These are phyloP conservation scores for Adansonia digitata DNA, from an alignment of 345 rosid genomes.

Conservation along the genomic window DNA sequence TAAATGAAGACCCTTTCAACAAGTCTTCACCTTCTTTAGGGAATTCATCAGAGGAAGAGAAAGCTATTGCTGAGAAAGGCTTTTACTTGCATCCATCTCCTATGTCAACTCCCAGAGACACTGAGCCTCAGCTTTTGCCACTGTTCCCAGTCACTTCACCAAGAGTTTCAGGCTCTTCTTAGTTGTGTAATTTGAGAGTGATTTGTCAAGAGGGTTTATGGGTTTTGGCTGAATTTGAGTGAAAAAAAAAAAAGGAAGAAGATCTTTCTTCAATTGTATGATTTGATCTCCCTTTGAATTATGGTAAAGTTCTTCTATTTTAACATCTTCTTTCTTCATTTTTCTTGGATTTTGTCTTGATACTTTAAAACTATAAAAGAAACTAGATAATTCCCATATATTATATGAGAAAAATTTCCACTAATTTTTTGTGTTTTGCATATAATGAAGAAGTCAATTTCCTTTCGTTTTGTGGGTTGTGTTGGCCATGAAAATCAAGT, in stretches of 20 bases:
- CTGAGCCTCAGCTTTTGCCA: slow-evolving; percentile 88
- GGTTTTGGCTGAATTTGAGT: slow-evolving; percentile 23
- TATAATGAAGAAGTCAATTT: background rate
- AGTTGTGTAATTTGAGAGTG: slow-evolving; percentile 11
- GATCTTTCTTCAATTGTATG: slow-evolving; percentile 41
- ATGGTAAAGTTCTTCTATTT: slow-evolving; percentile 28
- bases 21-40: slow-evolving; percentile 56
- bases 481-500: background rate
- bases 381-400: background rate
- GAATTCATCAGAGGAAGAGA: slow-evolving; percentile 75
- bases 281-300: slow-evolving; percentile 35
- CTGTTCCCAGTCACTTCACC: slow-evolving; percentile 91
- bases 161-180: slow-evolving; percentile 48
- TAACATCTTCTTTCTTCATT: background rate
- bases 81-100: slow-evolving; percentile 90
- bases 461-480: background rate
- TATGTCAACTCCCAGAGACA: slow-evolving; percentile 76
- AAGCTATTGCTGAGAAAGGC: slow-evolving; percentile 81
- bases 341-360: background rate
- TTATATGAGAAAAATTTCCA: background rate
- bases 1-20: slow-evolving; percentile 60
- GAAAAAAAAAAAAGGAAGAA: background rate
- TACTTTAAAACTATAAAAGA: background rate
- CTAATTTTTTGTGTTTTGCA: background rate
- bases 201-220: slow-evolving; percentile 10